Conservation (phyloP, 805 yeast species). For the Scheffersomyces coipomensis region DNA sequence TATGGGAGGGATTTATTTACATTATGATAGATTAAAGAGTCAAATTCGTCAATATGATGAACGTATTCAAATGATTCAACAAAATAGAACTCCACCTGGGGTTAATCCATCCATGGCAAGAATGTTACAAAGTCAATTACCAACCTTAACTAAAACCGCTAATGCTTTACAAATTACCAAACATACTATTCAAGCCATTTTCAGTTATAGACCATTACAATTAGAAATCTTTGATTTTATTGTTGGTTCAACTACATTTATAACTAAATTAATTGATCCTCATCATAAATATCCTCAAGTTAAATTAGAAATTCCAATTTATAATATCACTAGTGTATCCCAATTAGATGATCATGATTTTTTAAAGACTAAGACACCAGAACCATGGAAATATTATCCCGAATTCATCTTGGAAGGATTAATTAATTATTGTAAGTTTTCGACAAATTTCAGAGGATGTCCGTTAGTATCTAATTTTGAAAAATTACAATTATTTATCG, state of each 20-base stretch:
- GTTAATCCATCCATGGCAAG: slow-evolving; percentile 23
- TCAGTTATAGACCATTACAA: slow-evolving; percentile 56
- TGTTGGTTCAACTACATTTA: slow-evolving; percentile 71
- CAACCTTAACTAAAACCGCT: slow-evolving; percentile 41
- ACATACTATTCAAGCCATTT: slow-evolving; percentile 62
- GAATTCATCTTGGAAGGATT: slow-evolving; percentile 84
- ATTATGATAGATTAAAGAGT: slow-evolving; percentile 52
- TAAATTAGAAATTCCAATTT: slow-evolving; percentile 50
- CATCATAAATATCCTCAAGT: slow-evolving; percentile 57
- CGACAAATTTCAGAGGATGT: slow-evolving; percentile 53
- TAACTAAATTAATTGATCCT: slow-evolving; percentile 74
- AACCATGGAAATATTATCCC: slow-evolving; percentile 80
- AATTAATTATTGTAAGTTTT: slow-evolving; percentile 65
- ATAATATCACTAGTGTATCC: slow-evolving; percentile 58
- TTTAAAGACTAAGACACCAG: slow-evolving; percentile 62
- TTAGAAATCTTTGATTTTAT: slow-evolving; percentile 72
- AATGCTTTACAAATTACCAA: slow-evolving; percentile 40
- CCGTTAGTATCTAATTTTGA: slow-evolving; percentile 55
- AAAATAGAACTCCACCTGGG: slow-evolving; percentile 24
- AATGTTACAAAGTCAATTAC: slow-evolving; percentile 40
- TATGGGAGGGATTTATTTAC: slow-evolving; percentile 69
- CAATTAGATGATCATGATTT: slow-evolving; percentile 75
- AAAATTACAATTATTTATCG: slow-evolving; percentile 58
- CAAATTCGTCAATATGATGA: slow-evolving; percentile 49
- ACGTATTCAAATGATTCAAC: slow-evolving; percentile 46